These are phyloP conservation scores for Colletotrichum gigasporum DNA, from an alignment of 2,329 filamentous ascomycete species.

Conservation along the genomic window DNA sequence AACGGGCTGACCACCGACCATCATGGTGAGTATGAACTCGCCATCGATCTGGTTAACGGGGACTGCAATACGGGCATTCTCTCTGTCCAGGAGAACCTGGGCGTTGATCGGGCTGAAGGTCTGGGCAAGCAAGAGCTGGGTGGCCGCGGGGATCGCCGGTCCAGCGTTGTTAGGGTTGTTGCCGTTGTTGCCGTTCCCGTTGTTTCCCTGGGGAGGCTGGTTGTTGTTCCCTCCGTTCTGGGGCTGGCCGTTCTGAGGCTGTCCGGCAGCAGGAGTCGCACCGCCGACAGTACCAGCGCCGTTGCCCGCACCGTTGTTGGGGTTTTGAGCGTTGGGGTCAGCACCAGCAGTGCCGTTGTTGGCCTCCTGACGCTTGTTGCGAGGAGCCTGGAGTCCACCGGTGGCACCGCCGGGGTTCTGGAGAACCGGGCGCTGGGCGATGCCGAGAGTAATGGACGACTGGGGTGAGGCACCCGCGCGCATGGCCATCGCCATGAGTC, in stretches of 20 bases:
- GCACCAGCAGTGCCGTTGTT: constrained; percentile 15
- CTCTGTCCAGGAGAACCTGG: constrained; percentile 32
- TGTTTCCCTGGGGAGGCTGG: not conserved
- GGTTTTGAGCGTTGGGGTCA: not conserved
- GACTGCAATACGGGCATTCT: constrained; percentile 34
- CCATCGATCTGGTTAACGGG: constrained; percentile 34
- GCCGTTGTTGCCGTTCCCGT: not conserved
- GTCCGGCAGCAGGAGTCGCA: not conserved
- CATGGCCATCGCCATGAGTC: constrained; percentile 34
- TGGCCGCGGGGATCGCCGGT: constrained; percentile 31
- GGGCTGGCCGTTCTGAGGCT: not conserved
- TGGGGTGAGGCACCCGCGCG: constrained; percentile 33
- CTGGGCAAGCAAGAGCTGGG: constrained; percentile 34
- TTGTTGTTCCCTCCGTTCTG: constrained; percentile 1
- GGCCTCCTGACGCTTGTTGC: constrained; percentile 21
- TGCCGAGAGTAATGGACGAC: constrained; percentile 32
- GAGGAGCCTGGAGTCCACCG: constrained; percentile 17
- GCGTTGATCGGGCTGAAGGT: constrained; percentile 34
- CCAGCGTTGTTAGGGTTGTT: not conserved
- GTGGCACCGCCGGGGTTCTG: constrained; percentile 35
- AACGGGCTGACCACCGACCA: constrained; percentile 26
- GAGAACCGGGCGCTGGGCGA: constrained; percentile 34
- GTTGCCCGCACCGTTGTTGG: not conserved
- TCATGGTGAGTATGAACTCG: constrained; percentile 36
- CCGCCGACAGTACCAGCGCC: constrained; percentile 1